These are phyloP conservation scores for Jackrogersella minutella DNA, from an alignment of 495 filamentous ascomycete genomes.

Conservation along the genomic window DNA sequence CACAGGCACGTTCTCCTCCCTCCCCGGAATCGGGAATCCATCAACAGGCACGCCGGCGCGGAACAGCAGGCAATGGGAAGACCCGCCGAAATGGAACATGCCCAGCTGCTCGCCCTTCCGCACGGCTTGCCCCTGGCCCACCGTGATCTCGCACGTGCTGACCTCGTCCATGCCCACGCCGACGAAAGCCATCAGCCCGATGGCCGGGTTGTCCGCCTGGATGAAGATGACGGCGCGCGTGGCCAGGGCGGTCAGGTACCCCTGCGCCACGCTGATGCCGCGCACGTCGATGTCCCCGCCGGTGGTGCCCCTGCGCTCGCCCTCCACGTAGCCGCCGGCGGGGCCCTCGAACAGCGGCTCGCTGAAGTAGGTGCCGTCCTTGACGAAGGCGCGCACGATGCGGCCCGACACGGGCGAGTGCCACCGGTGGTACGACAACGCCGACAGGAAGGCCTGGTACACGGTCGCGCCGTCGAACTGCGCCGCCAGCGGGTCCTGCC, in stretches of 20 bases:
- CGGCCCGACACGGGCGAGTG: constrained; percentile 69
- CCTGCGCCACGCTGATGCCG: constrained; percentile 56
- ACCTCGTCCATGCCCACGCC: constrained; percentile 77
- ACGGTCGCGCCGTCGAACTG: constrained; percentile 69
- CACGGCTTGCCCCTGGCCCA: constrained; percentile 66
- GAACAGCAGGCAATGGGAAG: constrained; percentile 70
- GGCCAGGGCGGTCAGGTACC: constrained; percentile 66
- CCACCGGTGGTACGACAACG: constrained; percentile 75
- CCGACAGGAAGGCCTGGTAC: constrained; percentile 73
- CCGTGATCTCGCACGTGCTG: constrained; percentile 70
- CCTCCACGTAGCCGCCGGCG: constrained; percentile 31
- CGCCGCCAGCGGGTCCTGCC: constrained; percentile 55
- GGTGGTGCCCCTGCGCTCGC: constrained; percentile 35
- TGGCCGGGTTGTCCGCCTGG: constrained; percentile 68
- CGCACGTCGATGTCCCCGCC: constrained; percentile 43
- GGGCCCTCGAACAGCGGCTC: constrained; percentile 64
- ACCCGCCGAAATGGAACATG: constrained; percentile 80
- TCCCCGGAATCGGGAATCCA: constrained; percentile 59
- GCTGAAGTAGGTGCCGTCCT: constrained; percentile 73
- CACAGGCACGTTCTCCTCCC: constrained; percentile 65
- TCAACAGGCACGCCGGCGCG: constrained; percentile 50
- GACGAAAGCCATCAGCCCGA: constrained; percentile 72
- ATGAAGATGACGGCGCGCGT: constrained; percentile 73
- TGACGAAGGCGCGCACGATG: constrained; percentile 62
- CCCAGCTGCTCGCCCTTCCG: constrained; percentile 72